Percentiles rank a stretch among this genome's conserved stretches.
These are phyloP conservation scores for Lasiosphaeris hirsuta DNA, from an alignment of 495 filamentous ascomycete genomes.

Conservation along the genomic window DNA sequence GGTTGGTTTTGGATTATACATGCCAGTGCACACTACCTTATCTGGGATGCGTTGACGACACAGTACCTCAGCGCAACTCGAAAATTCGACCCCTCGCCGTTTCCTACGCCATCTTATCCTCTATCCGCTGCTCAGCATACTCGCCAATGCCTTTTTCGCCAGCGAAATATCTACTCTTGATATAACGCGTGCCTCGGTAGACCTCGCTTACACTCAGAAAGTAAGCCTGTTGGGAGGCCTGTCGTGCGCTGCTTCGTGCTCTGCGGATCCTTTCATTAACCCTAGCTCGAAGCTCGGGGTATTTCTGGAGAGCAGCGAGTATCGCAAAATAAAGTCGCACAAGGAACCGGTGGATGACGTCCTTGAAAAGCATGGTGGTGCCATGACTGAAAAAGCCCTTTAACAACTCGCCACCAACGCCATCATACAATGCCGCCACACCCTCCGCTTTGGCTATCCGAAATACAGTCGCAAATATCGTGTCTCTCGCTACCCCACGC, in stretches of 20 bases:
- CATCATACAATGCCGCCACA: conserved; percentile 67
- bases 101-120: too few species aligned
- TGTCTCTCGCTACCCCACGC: conserved; percentile 32
- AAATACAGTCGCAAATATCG: conserved; percentile 60
- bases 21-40: too few species aligned
- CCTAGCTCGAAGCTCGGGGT: conserved; percentile 17
- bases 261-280: conserved; percentile 12
- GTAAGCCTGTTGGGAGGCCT: neutral
- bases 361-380: conserved; percentile 86
- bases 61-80: too few species aligned
- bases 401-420: conserved; percentile 69
- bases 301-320: conserved; percentile 29
- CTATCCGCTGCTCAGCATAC: too few species aligned
- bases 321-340: conserved; percentile 63
- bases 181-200: too few species aligned
- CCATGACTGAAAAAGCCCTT: conserved; percentile 87
- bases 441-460: conserved; percentile 67
- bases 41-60: too few species aligned
- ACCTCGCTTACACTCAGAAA: too few species aligned
- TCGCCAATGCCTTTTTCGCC: too few species aligned
- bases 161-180: too few species aligned
- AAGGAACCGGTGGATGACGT: conserved; percentile 70
- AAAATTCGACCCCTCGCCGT: too few species aligned
- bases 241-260: neutral
- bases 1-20: too few species aligned